phyloP scores from a whole-genome alignment of 2,329 filamentous ascomycete genomes.

The Trichoderma sp. region DNA sequence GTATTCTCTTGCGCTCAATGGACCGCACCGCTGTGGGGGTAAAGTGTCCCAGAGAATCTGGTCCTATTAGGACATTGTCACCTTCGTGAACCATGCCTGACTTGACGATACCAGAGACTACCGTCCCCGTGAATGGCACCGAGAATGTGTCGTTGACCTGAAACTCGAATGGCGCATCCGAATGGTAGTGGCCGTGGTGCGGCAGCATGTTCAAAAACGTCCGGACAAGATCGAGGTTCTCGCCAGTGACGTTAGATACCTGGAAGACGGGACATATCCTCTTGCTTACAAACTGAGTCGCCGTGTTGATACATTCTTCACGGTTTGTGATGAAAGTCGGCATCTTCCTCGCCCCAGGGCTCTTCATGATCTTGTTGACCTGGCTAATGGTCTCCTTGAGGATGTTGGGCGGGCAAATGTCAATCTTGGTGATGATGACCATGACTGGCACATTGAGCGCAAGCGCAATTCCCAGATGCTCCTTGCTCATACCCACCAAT shows the following conservation, averaged over 20 bases:
- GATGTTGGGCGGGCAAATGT: conserved; percentile 95
- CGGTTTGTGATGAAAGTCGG: conserved; percentile 91
- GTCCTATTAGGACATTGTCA: conserved; percentile 85
- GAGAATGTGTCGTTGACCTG: conserved; percentile 97
- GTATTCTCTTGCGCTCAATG: conserved; percentile 91
- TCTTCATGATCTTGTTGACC: conserved; percentile 89
- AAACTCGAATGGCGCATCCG: conserved; percentile 86
- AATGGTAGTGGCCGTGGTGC: conserved; percentile 89
- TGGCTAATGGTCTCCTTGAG: conserved; percentile 90
- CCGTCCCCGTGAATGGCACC: conserved; percentile 93
- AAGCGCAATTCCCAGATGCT: conserved; percentile 91
- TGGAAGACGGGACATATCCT: conserved; percentile 97
- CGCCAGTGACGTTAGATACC: conserved; percentile 94
- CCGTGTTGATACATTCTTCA: conserved; percentile 91
- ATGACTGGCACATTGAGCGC: conserved; percentile 96
- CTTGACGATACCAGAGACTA: conserved; percentile 92
- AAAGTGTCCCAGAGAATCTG: conserved; percentile 88
- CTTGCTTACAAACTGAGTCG: conserved; percentile 91
- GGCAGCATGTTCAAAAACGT: conserved; percentile 94
- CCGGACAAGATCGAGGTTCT: conserved; percentile 84
- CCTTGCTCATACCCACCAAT: conserved; percentile 95
- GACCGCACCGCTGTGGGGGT: conserved; percentile 81
- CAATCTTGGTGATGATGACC: conserved; percentile 97
- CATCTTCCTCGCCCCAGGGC: conserved; percentile 89
- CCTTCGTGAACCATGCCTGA: conserved; percentile 83